These are phyloP conservation scores for Vitis labrusca DNA, from an alignment of 164 flowering plant genomes.

Conservation along the genomic window DNA sequence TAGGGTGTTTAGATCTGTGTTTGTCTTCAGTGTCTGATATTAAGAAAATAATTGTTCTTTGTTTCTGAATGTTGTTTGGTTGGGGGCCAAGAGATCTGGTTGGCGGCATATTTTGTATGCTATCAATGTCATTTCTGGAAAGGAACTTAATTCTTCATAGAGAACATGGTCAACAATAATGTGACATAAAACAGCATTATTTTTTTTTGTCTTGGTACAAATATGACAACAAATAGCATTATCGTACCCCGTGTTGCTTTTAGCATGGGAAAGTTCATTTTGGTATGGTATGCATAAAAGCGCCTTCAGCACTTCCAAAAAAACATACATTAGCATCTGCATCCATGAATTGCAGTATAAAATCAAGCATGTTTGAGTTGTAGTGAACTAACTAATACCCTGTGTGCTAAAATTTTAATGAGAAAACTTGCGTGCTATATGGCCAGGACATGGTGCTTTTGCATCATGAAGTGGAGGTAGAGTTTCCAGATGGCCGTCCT, in stretches of 20 bases:
- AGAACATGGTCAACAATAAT: too few relatives aligned
- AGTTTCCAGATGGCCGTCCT: constrained; percentile 54
- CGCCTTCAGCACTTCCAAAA: too few relatives aligned
- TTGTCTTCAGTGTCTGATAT: neutral
- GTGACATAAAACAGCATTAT: too few relatives aligned
- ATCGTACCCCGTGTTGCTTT: neutral
- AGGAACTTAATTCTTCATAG: too few relatives aligned
- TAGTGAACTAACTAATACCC: too few relatives aligned
- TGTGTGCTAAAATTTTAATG: neutral
- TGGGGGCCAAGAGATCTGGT: neutral
- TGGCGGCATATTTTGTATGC: too few relatives aligned
- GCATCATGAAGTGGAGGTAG: constrained; percentile 86
- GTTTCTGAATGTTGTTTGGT: neutral
- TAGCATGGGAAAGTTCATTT: neutral
- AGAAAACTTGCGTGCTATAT: neutral
- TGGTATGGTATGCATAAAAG: too few relatives aligned
- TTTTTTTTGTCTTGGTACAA: too few relatives aligned
- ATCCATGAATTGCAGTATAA: too few relatives aligned
- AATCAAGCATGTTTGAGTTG: too few relatives aligned
- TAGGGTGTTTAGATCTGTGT: neutral
- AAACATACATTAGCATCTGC: too few relatives aligned
- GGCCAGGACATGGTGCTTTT: constrained; percentile 92
- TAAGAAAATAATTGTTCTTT: neutral
- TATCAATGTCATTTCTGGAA: too few relatives aligned
- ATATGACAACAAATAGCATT: neutral